These are phyloP conservation scores for Platismatia glauca DNA, from an alignment of 495 filamentous ascomycete genomes.

Conservation along the genomic window DNA sequence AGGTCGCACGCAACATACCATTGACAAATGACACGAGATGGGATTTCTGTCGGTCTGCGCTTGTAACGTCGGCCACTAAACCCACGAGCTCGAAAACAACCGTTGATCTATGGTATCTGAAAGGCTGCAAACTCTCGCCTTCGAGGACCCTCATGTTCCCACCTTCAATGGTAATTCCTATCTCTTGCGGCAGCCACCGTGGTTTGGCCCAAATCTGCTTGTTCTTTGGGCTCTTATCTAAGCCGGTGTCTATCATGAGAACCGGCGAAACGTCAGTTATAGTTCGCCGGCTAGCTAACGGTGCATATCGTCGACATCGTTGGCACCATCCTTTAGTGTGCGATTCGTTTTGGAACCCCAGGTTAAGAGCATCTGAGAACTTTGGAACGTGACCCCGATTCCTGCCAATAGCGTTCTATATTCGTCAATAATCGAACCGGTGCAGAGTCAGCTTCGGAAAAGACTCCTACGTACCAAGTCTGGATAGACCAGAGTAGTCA, in stretches of 20 bases:
- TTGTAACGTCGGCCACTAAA: constrained; percentile 78
- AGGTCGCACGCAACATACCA: constrained; percentile 34
- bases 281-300: constrained; percentile 66
- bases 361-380: constrained; percentile 78
- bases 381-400: constrained; percentile 48
- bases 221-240: constrained; percentile 54
- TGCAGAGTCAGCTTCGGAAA: not conserved
- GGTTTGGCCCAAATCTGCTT: constrained; percentile 76
- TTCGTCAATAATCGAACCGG: constrained; percentile 3
- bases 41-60: constrained; percentile 69
- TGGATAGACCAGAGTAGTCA: constrained; percentile 84
- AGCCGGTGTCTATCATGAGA: constrained; percentile 72
- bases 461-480: constrained; percentile 35
- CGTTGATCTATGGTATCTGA: constrained; percentile 49
- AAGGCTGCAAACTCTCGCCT: constrained; percentile 63
- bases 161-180: constrained; percentile 74
- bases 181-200: constrained; percentile 84
- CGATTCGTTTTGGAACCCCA: constrained; percentile 76
- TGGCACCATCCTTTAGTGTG: constrained; percentile 84
- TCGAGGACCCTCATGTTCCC: constrained; percentile 85
- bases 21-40: constrained; percentile 90
- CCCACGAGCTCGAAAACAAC: constrained; percentile 88
- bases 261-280: constrained; percentile 73
- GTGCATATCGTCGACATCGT: constrained; percentile 76
- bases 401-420: constrained; percentile 34